Evolutionary conservation across 2,329 filamentous ascomycete genomes (phyloP), one percentile per base, ranked within the genome.

Genomic region (Aspergillus sp.): DNA sequence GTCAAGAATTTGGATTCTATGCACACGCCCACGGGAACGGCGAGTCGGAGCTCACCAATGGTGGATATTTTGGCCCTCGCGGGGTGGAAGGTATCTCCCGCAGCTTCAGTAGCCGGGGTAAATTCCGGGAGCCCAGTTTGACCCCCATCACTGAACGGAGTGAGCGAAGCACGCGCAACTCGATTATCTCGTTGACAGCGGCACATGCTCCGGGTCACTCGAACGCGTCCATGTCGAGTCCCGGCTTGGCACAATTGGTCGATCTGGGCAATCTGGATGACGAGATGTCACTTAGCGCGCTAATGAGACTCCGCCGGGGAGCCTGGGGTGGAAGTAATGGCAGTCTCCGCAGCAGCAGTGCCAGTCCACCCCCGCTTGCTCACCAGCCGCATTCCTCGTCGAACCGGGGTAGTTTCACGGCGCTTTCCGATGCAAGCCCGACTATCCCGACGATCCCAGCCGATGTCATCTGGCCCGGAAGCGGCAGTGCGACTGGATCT

Each of bases 1-100:
- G 93, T 0, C 85, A 90, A 57, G 93, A 98, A 65, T 98, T 98
- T 62, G 90, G 90, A 0, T 98, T 98, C 66, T 98, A 95, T 65
- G 89, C 90, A 20, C 68, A 71, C 15, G 65, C 70, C 9, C 65
- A 75, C 42, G 75, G 74, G 17, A 73, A 71, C 25, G 70, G 72
- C 47, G 72, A 73, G 35, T 69, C 74, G 5, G 71, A 86, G 47
- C 87, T 85, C 57, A 79, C 82, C 12, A 86, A 89, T 57, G 93
- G 93, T 23, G 93, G 93, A 17, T 95, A 88, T 68, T 97, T 97
- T 62, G 89, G 88, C 1, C 82, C 86, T 0, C 82, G 85, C 17
- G 85, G 85, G 2, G 69, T 85, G 13, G 78, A 83, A 49, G 75
- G 75, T 2, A 59, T 84, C 37, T 72, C 72, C 46, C 81, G 88